These are phyloP conservation scores for Quaeritorhiza haematococci DNA, from an alignment of 371 early-diverging fungal genomes.

Conservation along the genomic window DNA sequence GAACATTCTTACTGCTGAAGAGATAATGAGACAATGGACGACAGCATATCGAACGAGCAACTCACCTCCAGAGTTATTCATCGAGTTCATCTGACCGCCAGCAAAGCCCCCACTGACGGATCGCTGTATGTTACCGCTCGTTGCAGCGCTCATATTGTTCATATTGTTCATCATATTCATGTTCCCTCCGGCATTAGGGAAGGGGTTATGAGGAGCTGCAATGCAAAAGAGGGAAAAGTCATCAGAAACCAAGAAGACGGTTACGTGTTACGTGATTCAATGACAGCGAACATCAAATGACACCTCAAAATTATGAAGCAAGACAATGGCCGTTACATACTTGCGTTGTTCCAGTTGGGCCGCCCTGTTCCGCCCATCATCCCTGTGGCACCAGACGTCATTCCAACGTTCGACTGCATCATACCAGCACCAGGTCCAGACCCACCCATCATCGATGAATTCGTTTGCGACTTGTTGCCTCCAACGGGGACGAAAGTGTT, in stretches of 20 bases:
- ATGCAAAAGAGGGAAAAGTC: background rate
- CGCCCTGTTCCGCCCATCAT: slow-evolving; percentile 6
- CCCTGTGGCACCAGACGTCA: background rate
- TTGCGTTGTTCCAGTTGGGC: slow-evolving; percentile 6
- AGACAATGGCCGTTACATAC: no score
- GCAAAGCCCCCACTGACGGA: background rate
- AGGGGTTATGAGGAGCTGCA: background rate
- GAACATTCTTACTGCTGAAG: background rate
- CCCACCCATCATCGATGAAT: background rate
- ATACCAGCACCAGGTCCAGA: background rate
- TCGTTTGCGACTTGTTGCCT: background rate
- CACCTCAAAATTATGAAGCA: no score
- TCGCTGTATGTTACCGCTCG: background rate
- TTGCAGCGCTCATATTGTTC: background rate
- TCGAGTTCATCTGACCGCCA: background rate
- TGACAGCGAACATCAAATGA: no score
- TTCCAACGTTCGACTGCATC: background rate
- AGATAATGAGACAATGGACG: background rate
- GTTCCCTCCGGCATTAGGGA: background rate
- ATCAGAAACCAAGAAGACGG: no score
- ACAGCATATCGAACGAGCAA: background rate
- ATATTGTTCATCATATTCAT: background rate
- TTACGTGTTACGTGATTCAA: no score
- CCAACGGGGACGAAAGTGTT: slow-evolving; percentile 18
- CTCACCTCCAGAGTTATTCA: background rate